Conservation (phyloP, 106 monocot genomes). For the Cymbidium sinense region DNA sequence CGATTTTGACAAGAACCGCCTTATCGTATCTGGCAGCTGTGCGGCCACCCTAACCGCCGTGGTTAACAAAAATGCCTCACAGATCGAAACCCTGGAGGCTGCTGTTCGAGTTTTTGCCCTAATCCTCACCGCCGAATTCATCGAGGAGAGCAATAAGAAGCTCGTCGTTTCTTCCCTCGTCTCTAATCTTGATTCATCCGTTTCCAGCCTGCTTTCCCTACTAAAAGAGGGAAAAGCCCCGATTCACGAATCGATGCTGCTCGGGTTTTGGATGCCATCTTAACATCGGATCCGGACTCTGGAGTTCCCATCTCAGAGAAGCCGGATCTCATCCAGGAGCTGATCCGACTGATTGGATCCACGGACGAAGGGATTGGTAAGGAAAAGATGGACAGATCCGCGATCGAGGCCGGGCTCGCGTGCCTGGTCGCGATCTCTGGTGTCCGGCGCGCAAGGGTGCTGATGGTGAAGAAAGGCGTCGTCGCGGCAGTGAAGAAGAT, state of each 20-base stretch:
- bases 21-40: constrained; percentile 20
- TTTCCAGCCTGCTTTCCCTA: constrained; percentile 12
- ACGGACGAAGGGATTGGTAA: constrained; percentile 18
- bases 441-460: constrained; percentile 7
- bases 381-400: constrained; percentile 15
- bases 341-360: constrained; percentile 23
- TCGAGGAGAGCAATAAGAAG: constrained; percentile 4
- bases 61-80: constrained; percentile 8
- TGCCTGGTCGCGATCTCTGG: constrained; percentile 29
- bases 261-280: constrained; percentile 18
- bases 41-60: constrained; percentile 20
- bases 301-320: constrained; percentile 21
- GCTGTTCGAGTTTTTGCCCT: constrained; percentile 25
- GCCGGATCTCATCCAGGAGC: constrained; percentile 28
- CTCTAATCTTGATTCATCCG: neutral
- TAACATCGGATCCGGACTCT: constrained; percentile 4
- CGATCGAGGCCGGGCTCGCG: constrained; percentile 21
- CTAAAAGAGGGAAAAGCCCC: constrained; percentile 7
- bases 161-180: neutral
- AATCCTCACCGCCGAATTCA: constrained; percentile 13
- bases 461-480: constrained; percentile 33
- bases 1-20: constrained; percentile 36
- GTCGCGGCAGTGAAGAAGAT: constrained; percentile 13
- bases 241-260: constrained; percentile 38
- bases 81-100: constrained; percentile 15